phyloP scores from a whole-genome alignment of 768 basidiomycete species.

The Exidia glandulosa region DNA sequence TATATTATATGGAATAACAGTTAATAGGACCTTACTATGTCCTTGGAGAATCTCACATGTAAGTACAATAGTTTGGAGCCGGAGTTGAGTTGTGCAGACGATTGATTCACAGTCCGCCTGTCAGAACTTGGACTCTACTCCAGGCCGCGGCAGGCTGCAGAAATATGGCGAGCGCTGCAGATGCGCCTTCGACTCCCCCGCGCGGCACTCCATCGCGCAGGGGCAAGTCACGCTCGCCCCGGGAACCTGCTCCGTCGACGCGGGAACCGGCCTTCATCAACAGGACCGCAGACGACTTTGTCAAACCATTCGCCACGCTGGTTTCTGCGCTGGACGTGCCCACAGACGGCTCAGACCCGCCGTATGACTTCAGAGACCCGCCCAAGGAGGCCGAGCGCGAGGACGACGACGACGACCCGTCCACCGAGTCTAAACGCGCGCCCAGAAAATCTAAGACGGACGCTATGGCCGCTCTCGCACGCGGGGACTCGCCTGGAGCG shows the following conservation, averaged over 20 bases:
- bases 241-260: no score
- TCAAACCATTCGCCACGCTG: neutral
- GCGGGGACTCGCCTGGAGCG: conserved; percentile 44
- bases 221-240: neutral
- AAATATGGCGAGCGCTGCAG: neutral
- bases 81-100: no score
- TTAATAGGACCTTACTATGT: no score
- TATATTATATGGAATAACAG: no score
- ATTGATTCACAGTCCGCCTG: no score
- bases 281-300: no score
- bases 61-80: no score
- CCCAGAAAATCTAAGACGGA: conserved; percentile 88
- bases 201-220: neutral
- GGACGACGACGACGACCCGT: neutral
- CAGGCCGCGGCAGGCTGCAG: neutral
- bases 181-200: neutral
- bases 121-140: no score
- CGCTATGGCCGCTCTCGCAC: conserved; percentile 65
- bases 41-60: no score
- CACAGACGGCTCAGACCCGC: neutral
- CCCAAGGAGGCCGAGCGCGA: neutral
- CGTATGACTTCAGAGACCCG: neutral
- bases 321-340: neutral
- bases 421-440: conserved; percentile 37
- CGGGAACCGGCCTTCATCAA: no score